These are phyloP conservation scores for Candida smagusa DNA, from an alignment of 1,139 yeast genomes.

Conservation along the genomic window DNA sequence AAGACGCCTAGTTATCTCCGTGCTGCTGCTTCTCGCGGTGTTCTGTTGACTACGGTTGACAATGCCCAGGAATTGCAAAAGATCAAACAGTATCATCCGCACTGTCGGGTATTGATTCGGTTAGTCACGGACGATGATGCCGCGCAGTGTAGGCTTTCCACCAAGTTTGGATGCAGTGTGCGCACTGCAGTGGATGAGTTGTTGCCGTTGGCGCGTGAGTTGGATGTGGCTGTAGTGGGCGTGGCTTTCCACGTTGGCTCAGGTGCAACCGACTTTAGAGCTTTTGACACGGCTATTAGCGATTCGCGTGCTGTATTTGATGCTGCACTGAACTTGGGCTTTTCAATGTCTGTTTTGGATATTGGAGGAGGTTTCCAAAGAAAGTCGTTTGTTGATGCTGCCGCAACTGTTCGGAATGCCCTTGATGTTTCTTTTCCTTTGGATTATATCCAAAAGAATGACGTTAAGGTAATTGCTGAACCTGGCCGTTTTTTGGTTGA, in stretches of 20 bases:
- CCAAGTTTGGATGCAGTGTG: conserved; percentile 84
- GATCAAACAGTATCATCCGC: conserved; percentile 64
- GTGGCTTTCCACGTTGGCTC: conserved; percentile 97
- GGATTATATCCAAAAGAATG: conserved; percentile 22
- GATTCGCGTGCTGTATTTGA: conserved; percentile 77
- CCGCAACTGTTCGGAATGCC: conserved; percentile 54
- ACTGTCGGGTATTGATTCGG: conserved; percentile 68
- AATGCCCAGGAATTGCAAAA: conserved; percentile 82
- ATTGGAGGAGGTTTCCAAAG: conserved; percentile 93
- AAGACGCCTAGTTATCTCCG: conserved; percentile 80
- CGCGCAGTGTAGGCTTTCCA: conserved; percentile 83
- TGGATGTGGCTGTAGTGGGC: conserved; percentile 68
- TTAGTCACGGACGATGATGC: conserved; percentile 87
- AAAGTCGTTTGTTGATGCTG: conserved; percentile 61
- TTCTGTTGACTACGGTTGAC: conserved; percentile 83
- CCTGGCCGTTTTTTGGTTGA: conserved; percentile 93
- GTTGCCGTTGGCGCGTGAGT: conserved; percentile 58
- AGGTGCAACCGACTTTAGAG: conserved; percentile 75
- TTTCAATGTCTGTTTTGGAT: conserved; percentile 56
- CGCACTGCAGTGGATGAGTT: conserved; percentile 50
- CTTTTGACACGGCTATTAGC: conserved; percentile 66
- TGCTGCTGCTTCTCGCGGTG: conserved; percentile 55
- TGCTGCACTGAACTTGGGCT: conserved; percentile 35
- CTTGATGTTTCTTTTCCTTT: conserved; percentile 58
- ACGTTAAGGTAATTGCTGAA: conserved; percentile 75